Percentiles rank a stretch among this genome's conserved stretches.
phyloP scores from a whole-genome alignment of 257 asterid genomes.

The Apocynum venetum region DNA sequence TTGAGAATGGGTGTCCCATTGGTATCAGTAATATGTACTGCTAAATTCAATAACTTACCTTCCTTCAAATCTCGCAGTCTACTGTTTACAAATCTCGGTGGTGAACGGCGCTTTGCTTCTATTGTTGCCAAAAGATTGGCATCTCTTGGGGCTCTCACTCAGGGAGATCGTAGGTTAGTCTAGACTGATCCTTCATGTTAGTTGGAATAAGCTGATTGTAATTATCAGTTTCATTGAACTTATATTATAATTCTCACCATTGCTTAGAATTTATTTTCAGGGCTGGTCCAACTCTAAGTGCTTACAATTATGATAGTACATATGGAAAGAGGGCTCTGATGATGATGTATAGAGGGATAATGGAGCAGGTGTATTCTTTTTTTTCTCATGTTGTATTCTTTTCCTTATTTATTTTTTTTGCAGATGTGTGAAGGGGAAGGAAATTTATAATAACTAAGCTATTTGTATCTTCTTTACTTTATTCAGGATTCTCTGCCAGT shows the following conservation, averaged over 20 bases:
- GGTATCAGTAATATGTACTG: not conserved
- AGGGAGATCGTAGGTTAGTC: slow-evolving; percentile 92
- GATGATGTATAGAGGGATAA: slow-evolving; percentile 71
- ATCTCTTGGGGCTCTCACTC: slow-evolving; percentile 98
- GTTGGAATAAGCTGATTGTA: slow-evolving; percentile 1
- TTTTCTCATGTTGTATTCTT: slow-evolving; percentile 17
- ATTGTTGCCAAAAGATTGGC: slow-evolving; percentile 95
- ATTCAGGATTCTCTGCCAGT: slow-evolving; percentile 66
- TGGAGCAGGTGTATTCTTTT: slow-evolving; percentile 65
- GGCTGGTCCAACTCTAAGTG: slow-evolving; percentile 95
- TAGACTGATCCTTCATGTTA: not conserved
- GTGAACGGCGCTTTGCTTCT: slow-evolving; percentile 97
- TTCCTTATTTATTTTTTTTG: slow-evolving; percentile 7
- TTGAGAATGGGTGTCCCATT: not conserved
- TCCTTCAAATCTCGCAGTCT: slow-evolving; percentile 40
- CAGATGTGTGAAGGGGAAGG: slow-evolving; percentile 5
- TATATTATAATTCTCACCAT: slow-evolving; percentile 5
- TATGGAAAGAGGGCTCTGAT: slow-evolving; percentile 83
- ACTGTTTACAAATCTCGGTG: slow-evolving; percentile 96
- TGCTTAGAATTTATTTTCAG: slow-evolving; percentile 45
- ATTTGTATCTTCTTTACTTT: not conserved
- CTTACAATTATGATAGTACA: slow-evolving; percentile 90
- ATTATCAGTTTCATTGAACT: not conserved
- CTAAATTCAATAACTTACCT: not conserved
- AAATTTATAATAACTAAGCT: slow-evolving; percentile 2